Evolutionary conservation across 1,284 basidiomycete species (phyloP).

Genomic region (Meira nashicola): DNA sequence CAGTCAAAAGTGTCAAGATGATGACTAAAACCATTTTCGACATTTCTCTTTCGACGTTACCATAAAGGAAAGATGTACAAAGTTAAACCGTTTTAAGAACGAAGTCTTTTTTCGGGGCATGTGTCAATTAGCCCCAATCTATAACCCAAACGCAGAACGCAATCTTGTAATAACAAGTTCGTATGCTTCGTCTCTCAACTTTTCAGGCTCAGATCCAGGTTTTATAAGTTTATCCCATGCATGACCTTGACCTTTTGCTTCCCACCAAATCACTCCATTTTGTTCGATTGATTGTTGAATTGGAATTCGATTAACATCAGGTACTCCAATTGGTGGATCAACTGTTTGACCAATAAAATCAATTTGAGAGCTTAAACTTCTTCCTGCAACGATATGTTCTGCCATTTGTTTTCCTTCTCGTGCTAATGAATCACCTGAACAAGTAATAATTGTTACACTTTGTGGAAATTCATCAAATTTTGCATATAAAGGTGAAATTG

Average conservation of each 20-base stretch:
- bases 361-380: neutral
- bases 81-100: too few species aligned
- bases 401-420: constrained; percentile 22
- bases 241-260: constrained; percentile 31
- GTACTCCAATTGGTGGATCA: neutral
- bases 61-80: too few species aligned
- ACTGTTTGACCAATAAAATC: neutral
- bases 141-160: constrained; percentile 20
- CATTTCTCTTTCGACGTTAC: too few species aligned
- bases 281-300: constrained; percentile 5
- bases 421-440: constrained; percentile 26
- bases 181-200: constrained; percentile 28
- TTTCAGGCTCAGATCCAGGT: constrained; percentile 15
- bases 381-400: constrained; percentile 14
- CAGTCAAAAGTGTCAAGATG: too few species aligned
- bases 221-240: constrained; percentile 37
- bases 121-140: too few species aligned
- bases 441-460: constrained; percentile 27
- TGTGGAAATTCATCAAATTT: constrained; percentile 19
- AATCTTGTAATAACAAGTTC: constrained; percentile 18
- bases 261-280: constrained; percentile 23
- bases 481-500: constrained; percentile 28
- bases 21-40: too few species aligned
- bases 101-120: too few species aligned
- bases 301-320: neutral